Evolutionary conservation across 352 stramenopile genomes (phyloP).

Genomic region (Phytophthora ohioensis): DNA sequence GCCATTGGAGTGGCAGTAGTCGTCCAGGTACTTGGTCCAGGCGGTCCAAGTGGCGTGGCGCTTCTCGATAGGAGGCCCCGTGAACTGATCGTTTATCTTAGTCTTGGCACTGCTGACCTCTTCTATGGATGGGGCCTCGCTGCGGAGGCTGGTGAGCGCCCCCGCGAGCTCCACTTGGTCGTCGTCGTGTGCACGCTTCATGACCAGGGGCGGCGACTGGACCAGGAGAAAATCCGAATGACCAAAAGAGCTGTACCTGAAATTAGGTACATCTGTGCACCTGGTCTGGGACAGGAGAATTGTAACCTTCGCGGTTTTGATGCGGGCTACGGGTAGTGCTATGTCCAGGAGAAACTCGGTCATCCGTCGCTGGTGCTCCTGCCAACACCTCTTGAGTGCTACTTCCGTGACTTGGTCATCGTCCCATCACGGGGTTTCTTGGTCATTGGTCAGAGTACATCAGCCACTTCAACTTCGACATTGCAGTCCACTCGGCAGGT

Average conservation of each 20-base stretch:
- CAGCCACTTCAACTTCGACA: too few species aligned
- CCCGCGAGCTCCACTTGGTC: slow-evolving; percentile 20
- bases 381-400: too few species aligned
- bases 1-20: slow-evolving; percentile 7
- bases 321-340: background rate
- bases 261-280: background rate
- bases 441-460: too few species aligned
- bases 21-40: slow-evolving; percentile 17
- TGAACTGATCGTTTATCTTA: background rate
- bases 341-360: too few species aligned
- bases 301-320: background rate
- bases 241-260: background rate
- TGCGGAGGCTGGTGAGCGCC: slow-evolving; percentile 14
- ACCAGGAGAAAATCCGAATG: slow-evolving; percentile 12
- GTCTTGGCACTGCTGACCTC: background rate
- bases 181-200: slow-evolving; percentile 9
- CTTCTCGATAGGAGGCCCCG: slow-evolving; percentile 6
- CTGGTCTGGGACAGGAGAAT: slow-evolving; percentile 2
- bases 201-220: slow-evolving; percentile 6
- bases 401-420: too few species aligned
- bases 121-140: background rate
- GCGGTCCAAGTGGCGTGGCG: slow-evolving; percentile 12
- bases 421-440: too few species aligned
- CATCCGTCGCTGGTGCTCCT: too few species aligned
- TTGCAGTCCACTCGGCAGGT: too few species aligned